These are phyloP conservation scores for Globisporangium mamillatum DNA, from an alignment of 352 stramenopile species.

Conservation along the genomic window DNA sequence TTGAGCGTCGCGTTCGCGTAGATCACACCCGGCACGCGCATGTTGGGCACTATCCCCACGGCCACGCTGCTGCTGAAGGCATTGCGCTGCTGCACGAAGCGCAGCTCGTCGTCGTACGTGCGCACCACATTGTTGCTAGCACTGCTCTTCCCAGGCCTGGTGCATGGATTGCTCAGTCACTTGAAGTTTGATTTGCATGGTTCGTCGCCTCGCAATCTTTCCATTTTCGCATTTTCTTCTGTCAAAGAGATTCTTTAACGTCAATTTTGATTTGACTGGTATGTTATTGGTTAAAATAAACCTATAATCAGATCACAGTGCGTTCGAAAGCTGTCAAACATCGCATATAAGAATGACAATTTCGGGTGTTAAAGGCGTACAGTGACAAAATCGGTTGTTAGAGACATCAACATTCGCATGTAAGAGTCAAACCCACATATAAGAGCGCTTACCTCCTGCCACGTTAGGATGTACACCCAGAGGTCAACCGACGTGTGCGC, in stretches of 20 bases:
- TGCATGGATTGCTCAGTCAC: background rate
- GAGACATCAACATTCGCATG: too few species aligned
- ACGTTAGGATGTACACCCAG: too few species aligned
- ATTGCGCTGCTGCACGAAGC: slow-evolving; percentile 1
- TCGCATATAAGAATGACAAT: too few species aligned
- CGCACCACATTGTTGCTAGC: background rate
- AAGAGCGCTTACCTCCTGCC: too few species aligned
- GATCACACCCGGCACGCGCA: background rate
- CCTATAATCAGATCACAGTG: background rate
- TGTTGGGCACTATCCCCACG: background rate
- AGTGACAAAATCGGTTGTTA: too few species aligned
- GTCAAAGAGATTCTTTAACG: background rate
- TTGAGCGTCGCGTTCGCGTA: slow-evolving; percentile 4
- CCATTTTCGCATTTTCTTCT: background rate
- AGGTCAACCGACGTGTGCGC: too few species aligned
- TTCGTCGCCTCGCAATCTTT: background rate
- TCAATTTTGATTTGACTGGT: background rate
- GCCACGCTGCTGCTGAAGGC: background rate
- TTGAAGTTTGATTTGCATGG: background rate
- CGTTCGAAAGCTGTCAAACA: too few species aligned
- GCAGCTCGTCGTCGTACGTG: background rate
- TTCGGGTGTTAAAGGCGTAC: too few species aligned
- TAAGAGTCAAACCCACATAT: too few species aligned
- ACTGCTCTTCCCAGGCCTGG: background rate
- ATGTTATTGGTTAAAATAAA: background rate